Evolutionary conservation across 2,329 filamentous ascomycete species (phyloP), one percentile per base, ranked within the genome.

Genomic region (Colletotrichum tropicale): DNA sequence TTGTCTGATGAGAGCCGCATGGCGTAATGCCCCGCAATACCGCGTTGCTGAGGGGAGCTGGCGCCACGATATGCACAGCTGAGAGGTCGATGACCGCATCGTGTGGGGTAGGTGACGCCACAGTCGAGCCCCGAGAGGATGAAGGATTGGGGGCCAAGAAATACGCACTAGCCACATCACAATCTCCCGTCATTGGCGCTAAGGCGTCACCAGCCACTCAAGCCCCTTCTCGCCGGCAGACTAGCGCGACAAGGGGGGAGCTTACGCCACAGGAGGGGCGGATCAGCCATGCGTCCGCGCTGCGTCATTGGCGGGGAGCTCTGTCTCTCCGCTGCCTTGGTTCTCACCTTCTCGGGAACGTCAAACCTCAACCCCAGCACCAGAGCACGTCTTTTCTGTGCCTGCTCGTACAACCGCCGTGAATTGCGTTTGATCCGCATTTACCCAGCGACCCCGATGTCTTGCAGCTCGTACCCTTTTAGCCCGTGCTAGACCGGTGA

Each of bases 41-140:
- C 16, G 69, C 55, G 69, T 68, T 34, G 21, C 34, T 26, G 70
- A 48, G 70, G 62, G 70, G 68, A 55, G 56, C 67, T 62, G 67
- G 52, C 52, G 65, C 65, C 52, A 67, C 30, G 48, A 43, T 21
- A 28, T 43, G 62, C 21, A 36, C 55, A 68, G 52, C 68, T 72
- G 34, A 64, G 24, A 8, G 24, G 43, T 67, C 61, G 21, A 77
- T 77, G 76, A 77, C 76, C 62, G 76, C 71, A 77, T 77, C 43
- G 3, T 77, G 61, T 77, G 76, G 76, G 61, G 75, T 75, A 77
- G 36, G 66, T 77, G 76, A 75, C 76, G 76, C 75, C 74, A 77
- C 76, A 77, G 26, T 56, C 30, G 28, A 65, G 34, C 16, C 55
- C 26, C 9, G 8, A n/a, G 18, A 7, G 30, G 24, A 21, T 28